These are phyloP conservation scores for Fusarium camptoceras DNA, from an alignment of 2,329 filamentous ascomycete genomes.

Conservation along the genomic window DNA sequence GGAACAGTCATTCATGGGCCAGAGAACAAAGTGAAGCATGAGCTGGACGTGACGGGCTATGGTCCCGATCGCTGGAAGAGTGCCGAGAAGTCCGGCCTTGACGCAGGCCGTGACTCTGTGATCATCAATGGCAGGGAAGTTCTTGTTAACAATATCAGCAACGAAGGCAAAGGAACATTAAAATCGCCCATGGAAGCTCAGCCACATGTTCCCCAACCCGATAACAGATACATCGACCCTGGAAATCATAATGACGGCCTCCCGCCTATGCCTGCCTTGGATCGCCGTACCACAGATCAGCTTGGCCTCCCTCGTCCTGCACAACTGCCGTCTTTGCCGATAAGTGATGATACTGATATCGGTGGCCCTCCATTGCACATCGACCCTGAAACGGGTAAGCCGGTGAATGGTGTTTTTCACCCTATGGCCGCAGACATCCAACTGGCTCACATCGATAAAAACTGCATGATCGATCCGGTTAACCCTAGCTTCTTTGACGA, in stretches of 20 bases:
- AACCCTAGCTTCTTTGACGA: conserved; percentile 85
- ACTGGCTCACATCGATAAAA: conserved; percentile 79
- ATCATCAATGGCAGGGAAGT: conserved; percentile 78
- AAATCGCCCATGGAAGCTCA: conserved; percentile 55
- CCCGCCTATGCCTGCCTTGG: conserved; percentile 68
- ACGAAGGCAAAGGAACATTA: conserved; percentile 73
- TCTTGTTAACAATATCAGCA: conserved; percentile 70
- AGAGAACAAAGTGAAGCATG: conserved; percentile 71
- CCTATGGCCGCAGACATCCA: conserved; percentile 75
- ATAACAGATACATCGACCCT: conserved; percentile 50
- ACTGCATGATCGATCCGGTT: conserved; percentile 95
- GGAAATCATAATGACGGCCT: conserved; percentile 60
- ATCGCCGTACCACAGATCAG: conserved; percentile 72
- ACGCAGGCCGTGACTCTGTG: conserved; percentile 76
- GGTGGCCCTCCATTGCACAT: conserved; percentile 75
- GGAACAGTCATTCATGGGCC: conserved; percentile 53
- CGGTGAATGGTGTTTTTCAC: conserved; percentile 59
- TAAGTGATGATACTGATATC: conserved; percentile 83
- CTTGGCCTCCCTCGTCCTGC: conserved; percentile 75
- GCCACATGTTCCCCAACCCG: conserved; percentile 40
- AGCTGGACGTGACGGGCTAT: conserved; percentile 81
- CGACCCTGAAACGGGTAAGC: conserved; percentile 63
- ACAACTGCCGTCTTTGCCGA: conserved; percentile 76
- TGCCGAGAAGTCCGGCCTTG: conserved; percentile 70
- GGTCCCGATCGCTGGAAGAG: conserved; percentile 81